Evolutionary conservation across 805 yeast species (phyloP), one percentile per base, ranked within the genome.

Genomic region (Teunomyces kruisii): DNA sequence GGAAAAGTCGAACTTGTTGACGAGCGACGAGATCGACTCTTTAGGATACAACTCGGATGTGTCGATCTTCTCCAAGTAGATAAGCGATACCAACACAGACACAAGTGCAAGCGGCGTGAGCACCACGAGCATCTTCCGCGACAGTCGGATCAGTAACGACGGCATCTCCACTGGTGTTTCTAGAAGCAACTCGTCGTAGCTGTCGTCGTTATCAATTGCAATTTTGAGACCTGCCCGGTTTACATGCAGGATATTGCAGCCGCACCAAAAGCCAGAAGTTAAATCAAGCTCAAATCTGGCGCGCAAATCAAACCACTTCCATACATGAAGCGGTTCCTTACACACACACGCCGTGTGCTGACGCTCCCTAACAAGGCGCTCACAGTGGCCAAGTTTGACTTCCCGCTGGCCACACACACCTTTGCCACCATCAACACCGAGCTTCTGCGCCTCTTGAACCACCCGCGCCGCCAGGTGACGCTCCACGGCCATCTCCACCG

Each of bases 401-500:
- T 71, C 48, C 72, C 73, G 2, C 14, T 55, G 1, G 68, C 74
- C n/a, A 61, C 71, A 4, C 67, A 63, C 45, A 47, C 56, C 8
- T 50, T 66, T 13, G 9, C 10, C 9, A 17, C 40, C 19, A 14
- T 38, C 5, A 28, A n/a, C 19, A 14, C 14, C 26, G 19, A 26
- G 27, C 40, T 38, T 8, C 35, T 9, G 7, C 42, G 10, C 13
- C 32, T 39, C 14, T 14, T 39, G 12, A 13, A n/a, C 13, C 7
- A 19, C 13, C 12, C 31, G 15, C 3, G 26, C 26, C 3, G 26
- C 26, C 46, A 47, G 10, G 76, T 85, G 2, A 71, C 76, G 0
- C 52, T 92, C 6, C 80, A 88, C 50, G 98, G 99, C 0, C 94
- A 97, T 89, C 76, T 92, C 13, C 81, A 88, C 56, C 72, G 78